Evolutionary conservation across 2,329 filamentous ascomycete genomes (phyloP).

Genomic region (Aureobasidium vineae): DNA sequence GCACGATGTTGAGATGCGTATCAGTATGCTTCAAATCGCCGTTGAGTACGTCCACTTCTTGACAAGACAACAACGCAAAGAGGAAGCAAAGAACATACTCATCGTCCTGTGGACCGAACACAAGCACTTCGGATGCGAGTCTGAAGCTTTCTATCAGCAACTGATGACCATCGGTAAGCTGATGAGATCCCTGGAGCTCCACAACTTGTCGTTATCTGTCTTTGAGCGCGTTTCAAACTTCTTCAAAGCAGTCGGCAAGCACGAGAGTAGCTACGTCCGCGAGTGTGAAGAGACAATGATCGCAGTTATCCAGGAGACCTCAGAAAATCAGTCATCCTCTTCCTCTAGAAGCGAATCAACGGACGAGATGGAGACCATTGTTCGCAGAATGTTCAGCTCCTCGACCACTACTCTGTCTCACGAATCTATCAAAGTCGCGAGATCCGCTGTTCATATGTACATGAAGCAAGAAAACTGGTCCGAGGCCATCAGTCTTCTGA

Average conservation of each 20-base stretch:
- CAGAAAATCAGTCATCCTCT: constrained; percentile 34
- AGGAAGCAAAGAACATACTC: constrained; percentile 47
- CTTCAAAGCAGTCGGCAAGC: constrained; percentile 47
- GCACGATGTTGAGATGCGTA: constrained; percentile 6
- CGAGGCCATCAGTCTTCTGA: constrained; percentile 49
- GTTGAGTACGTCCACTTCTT: constrained; percentile 48
- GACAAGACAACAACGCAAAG: constrained; percentile 43
- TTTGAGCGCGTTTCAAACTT: constrained; percentile 39
- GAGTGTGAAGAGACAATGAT: constrained; percentile 42
- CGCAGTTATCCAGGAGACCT: constrained; percentile 46
- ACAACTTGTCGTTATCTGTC: constrained; percentile 34
- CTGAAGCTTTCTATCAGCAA: constrained; percentile 20
- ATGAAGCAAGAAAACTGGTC: constrained; percentile 49
- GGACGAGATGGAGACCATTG: constrained; percentile 39
- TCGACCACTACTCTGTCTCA: constrained; percentile 2
- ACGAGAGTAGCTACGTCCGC: constrained; percentile 1
- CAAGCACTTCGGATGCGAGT: constrained; percentile 39
- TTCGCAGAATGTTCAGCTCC: constrained; percentile 6
- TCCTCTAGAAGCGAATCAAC: constrained; percentile 30
- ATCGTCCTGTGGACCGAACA: constrained; percentile 51
- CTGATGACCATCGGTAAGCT: constrained; percentile 11
- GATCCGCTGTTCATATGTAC: constrained; percentile 45
- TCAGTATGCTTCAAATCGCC: constrained; percentile 30
- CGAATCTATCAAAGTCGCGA: constrained; percentile 40
- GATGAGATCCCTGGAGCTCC: constrained; percentile 12